Base-by-base conservation (phyloP, 768 basidiomycete species). In the Suillus placidus region DNA sequence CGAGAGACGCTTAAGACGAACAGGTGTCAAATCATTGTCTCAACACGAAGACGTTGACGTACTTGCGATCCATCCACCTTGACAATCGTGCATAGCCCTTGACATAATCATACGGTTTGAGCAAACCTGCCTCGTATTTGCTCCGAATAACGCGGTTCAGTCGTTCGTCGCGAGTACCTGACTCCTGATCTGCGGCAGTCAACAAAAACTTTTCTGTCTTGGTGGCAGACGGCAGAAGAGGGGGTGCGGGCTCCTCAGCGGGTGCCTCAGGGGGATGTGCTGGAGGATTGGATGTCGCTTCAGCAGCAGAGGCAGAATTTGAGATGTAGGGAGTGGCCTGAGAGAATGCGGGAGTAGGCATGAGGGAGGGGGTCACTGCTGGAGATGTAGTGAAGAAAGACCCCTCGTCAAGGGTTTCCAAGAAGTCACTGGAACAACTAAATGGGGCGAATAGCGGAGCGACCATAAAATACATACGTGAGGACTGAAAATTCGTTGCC, bases 51-150 rank as follows among this genome's bases (percentile, higher is more conserved):
- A 8, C 42, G 2, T 63, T 23, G 2, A 73, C 85, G 23, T 74
- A 95, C 94, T 95, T 94, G 74, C 89, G 82, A 70, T 95, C 94
- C 94, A 98, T 97, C 95, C 95, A 98, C 64, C 92, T 85, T 63
- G 90, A 92, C 68, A 98, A 78, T 66, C 96, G 82, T 16, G 94
- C 91, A 71, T 98, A 99, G 0, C 97, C 97, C 72, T 95, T 95
- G 60, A 95, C 94, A 70, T 98, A 97, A 77, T 98, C 96, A 72
- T 97, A 97, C 4, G 97, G 97, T 73, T 94, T 95, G 69, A 98
- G 79, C 51, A 99, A 77, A 0, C 96, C 97, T 3, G 97, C 97
- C 73, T 99, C 96, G 77, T 97, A 98, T 78, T 98, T 99, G 72
- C 93, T 94, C 69, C 92, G 86, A 70, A 98, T 99, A 69, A 98